Evolutionary conservation across 768 basidiomycete species (phyloP).

Genomic region (Russula virescens): DNA sequence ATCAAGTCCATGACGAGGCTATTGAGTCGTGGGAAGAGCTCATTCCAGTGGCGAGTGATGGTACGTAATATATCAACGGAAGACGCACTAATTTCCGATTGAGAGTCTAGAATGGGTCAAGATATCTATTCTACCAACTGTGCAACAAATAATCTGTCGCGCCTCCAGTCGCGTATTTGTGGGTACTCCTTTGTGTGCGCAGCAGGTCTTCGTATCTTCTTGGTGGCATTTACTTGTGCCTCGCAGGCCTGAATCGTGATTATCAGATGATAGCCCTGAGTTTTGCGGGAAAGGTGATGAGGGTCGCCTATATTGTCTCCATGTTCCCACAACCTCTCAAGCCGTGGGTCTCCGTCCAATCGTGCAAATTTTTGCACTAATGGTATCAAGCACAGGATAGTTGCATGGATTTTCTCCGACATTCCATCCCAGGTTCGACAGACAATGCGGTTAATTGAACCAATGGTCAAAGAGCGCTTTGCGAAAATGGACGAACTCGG

Average conservation of each 20-base stretch:
- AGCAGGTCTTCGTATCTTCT: neutral
- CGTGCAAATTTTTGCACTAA: conserved; percentile 20
- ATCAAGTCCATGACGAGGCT: neutral
- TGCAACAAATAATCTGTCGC: neutral
- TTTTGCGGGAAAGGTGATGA: conserved; percentile 36
- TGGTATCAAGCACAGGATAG: conserved; percentile 16
- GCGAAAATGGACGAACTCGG: conserved; percentile 21
- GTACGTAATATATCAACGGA: neutral
- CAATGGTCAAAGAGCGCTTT: conserved; percentile 7
- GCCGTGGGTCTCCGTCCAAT: conserved; percentile 34
- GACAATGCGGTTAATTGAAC: neutral
- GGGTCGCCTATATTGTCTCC: conserved; percentile 31
- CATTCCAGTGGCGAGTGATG: neutral
- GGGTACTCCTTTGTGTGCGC: neutral
- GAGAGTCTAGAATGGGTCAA: neutral
- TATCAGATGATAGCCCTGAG: conserved; percentile 36
- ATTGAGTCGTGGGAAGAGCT: neutral
- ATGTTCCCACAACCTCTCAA: conserved; percentile 39
- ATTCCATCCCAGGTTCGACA: neutral
- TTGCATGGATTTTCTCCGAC: conserved; percentile 27
- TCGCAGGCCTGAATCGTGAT: conserved; percentile 38
- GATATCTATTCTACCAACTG: neutral
- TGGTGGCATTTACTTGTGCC: neutral
- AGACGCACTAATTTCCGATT: neutral
- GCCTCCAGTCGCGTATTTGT: neutral